Percentiles rank a stretch among this genome's conserved stretches.
phyloP scores from a whole-genome alignment of 345 rosid species.

The Acer campestre region DNA sequence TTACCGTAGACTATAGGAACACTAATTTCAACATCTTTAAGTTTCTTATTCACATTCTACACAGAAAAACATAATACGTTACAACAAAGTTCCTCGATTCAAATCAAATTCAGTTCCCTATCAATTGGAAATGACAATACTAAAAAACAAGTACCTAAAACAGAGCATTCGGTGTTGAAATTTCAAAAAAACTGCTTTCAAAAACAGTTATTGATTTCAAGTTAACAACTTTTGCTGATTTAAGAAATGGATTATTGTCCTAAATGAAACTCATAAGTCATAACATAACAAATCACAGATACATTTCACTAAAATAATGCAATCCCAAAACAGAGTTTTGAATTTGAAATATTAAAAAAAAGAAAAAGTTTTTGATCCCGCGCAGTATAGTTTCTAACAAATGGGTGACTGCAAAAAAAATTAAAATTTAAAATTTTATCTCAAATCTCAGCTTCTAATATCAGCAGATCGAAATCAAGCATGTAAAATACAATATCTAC shows the following conservation, averaged over 20 bases:
- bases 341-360: not conserved
- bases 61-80: conserved; percentile 13
- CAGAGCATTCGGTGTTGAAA: not conserved
- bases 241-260: not conserved
- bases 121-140: not conserved
- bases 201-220: conserved; percentile 2
- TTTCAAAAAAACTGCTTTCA: not conserved
- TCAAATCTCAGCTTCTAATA: not conserved
- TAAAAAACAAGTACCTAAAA: not conserved
- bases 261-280: not conserved
- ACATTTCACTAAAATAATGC: not conserved
- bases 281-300: not conserved
- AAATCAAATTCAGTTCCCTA: not conserved
- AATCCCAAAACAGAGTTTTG: not conserved
- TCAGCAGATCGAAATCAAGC: not conserved
- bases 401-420: conserved; percentile 15
- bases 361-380: not conserved
- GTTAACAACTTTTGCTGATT: not conserved
- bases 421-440: not conserved
- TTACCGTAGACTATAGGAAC: conserved; percentile 77
- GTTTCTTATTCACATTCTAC: conserved; percentile 57
- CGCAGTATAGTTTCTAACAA: conserved; percentile 1
- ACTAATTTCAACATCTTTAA: conserved; percentile 71
- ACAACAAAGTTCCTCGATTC: not conserved
- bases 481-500: conserved; percentile 10